Conservation (phyloP, 768 basidiomycete species). For the Udeniomyces megalosporus region DNA sequence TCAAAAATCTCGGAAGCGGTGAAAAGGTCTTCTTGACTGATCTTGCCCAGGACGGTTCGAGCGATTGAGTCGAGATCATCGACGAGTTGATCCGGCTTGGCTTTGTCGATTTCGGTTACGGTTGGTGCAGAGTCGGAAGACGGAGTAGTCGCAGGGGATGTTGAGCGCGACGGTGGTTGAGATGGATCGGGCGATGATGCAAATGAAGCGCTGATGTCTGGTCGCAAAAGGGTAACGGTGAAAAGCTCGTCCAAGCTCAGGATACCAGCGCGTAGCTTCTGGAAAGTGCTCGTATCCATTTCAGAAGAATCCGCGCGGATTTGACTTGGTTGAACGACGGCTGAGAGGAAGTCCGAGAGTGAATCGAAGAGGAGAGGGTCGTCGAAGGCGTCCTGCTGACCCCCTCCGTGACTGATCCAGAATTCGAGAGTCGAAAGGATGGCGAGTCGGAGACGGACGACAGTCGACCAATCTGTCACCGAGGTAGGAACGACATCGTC, state of each 20-base stretch:
- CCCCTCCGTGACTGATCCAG: constrained; percentile 58
- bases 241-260: too few species aligned
- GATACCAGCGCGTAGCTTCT: too few species aligned
- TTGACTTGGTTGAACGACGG: too few species aligned
- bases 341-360: background rate
- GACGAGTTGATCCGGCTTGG: constrained; percentile 54
- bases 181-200: background rate
- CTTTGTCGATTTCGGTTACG: constrained; percentile 40
- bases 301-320: too few species aligned
- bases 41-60: constrained; percentile 53
- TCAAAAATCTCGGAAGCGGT: constrained; percentile 62
- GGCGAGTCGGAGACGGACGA: constrained; percentile 11
- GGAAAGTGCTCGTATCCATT: too few species aligned
- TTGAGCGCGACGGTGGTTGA: background rate
- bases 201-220: background rate
- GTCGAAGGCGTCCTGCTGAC: constrained; percentile 63
- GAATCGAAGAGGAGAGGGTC: constrained; percentile 45
- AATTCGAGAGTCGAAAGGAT: constrained; percentile 36
- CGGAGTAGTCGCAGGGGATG: background rate
- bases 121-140: background rate
- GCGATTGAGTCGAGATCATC: constrained; percentile 63
- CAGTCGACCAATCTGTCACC: constrained; percentile 9
- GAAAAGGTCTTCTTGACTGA: constrained; percentile 70
- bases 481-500: constrained; percentile 21
- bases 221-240: too few species aligned